Evolutionary conservation across 768 basidiomycete genomes (phyloP).

Genomic region (Phanerodontia chrysosporium): DNA sequence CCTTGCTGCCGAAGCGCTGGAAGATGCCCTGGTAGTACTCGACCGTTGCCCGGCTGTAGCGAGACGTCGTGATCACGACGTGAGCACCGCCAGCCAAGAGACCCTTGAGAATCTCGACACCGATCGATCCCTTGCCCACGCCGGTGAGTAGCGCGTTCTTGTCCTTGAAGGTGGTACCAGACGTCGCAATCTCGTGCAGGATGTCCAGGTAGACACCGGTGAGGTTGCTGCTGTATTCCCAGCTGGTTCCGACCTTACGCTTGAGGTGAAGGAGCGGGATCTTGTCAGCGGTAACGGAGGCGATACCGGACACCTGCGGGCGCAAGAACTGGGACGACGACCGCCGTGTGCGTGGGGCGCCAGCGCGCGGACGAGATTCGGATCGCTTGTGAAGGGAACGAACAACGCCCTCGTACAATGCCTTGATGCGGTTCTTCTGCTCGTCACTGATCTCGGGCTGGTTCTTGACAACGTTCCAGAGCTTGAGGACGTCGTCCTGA

Average conservation of each 20-base stretch:
- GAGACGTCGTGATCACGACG: slow-evolving; percentile 96
- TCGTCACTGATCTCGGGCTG: slow-evolving; percentile 96
- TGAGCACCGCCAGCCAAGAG: slow-evolving; percentile 94
- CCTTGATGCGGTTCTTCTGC: slow-evolving; percentile 93
- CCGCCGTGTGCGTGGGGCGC: slow-evolving; percentile 64
- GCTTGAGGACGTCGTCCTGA: slow-evolving; percentile 92
- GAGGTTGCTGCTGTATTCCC: slow-evolving; percentile 97
- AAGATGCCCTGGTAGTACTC: slow-evolving; percentile 99
- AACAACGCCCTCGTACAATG: slow-evolving; percentile 94
- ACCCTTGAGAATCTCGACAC: slow-evolving; percentile 96
- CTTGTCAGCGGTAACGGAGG: slow-evolving; percentile 81
- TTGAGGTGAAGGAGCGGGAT: slow-evolving; percentile 94
- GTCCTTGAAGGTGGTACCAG: slow-evolving; percentile 97
- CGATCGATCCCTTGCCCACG: slow-evolving; percentile 97
- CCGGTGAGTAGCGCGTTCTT: slow-evolving; percentile 98
- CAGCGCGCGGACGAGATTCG: slow-evolving; percentile 52
- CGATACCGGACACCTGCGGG: slow-evolving; percentile 71
- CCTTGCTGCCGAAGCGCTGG: slow-evolving; percentile 91
- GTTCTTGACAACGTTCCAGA: slow-evolving; percentile 96
- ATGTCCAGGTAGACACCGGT: slow-evolving; percentile 96
- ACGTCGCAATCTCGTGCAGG: slow-evolving; percentile 96
- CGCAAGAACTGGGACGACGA: slow-evolving; percentile 97
- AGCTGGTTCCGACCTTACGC: slow-evolving; percentile 89
- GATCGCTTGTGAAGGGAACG: slow-evolving; percentile 82
- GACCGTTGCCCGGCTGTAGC: slow-evolving; percentile 92